These are phyloP conservation scores for Blastobotrys muscicola DNA, from an alignment of 805 yeast species.

Conservation along the genomic window DNA sequence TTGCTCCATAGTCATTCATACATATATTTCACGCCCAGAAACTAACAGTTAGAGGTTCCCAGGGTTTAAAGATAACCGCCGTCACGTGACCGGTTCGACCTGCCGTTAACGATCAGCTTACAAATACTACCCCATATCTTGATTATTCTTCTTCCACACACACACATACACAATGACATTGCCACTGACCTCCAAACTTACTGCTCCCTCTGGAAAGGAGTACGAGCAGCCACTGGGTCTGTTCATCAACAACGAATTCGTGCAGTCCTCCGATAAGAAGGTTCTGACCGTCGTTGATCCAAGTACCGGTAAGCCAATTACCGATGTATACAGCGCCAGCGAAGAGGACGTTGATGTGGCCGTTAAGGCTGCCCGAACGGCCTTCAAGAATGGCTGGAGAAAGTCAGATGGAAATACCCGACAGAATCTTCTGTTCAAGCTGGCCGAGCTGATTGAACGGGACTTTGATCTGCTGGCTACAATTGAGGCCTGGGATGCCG, in stretches of 20 bases:
- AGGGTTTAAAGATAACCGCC: too few species aligned
- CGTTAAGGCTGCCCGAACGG: conserved; percentile 74
- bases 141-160: too few species aligned
- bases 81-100: too few species aligned
- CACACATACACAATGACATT: neutral
- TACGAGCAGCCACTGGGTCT: conserved; percentile 80
- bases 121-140: too few species aligned
- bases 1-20: too few species aligned
- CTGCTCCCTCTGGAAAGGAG: conserved; percentile 34
- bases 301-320: conserved; percentile 44
- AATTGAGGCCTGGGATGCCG: conserved; percentile 84
- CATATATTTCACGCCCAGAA: too few species aligned
- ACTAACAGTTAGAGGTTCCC: too few species aligned
- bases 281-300: conserved; percentile 46
- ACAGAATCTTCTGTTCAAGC: conserved; percentile 50
- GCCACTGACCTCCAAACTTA: conserved; percentile 1
- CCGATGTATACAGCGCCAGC: conserved; percentile 61
- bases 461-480: conserved; percentile 64
- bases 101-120: too few species aligned
- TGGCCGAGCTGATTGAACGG: conserved; percentile 72
- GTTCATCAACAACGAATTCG: conserved; percentile 77
- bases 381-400: conserved; percentile 35
- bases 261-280: conserved; percentile 45
- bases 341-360: conserved; percentile 73
- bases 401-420: conserved; percentile 29